Percentiles rank a stretch among this genome's conserved stretches.
phyloP scores from a whole-genome alignment of 768 basidiomycete species.

The Nevesoporus exiguus region DNA sequence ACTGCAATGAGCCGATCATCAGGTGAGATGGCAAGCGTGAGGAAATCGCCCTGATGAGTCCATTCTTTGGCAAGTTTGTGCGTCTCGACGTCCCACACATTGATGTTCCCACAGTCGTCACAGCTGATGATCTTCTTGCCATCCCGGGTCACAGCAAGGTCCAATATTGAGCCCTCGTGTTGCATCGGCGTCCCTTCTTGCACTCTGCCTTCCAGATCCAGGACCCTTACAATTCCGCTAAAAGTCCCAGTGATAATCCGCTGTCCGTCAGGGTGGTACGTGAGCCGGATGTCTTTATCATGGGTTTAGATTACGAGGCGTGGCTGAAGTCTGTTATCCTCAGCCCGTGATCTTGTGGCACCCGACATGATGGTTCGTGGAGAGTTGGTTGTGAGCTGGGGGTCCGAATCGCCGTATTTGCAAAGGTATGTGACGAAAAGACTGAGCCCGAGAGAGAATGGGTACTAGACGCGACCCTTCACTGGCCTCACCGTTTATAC shows the following conservation, averaged over 20 bases:
- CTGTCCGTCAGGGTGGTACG: slow-evolving; percentile 1
- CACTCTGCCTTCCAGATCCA: not conserved
- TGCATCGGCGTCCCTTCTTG: not conserved
- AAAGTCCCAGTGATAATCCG: not conserved
- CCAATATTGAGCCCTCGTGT: not conserved
- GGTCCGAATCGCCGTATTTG: too few relatives aligned
- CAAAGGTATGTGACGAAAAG: too few relatives aligned
- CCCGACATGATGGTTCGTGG: too few relatives aligned
- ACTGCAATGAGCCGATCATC: slow-evolving; percentile 5
- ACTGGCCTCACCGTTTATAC: too few relatives aligned
- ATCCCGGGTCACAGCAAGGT: not conserved
- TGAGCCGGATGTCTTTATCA: not conserved
- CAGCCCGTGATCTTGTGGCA: too few relatives aligned
- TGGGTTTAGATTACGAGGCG: too few relatives aligned
- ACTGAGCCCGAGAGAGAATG: too few relatives aligned
- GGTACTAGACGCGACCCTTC: too few relatives aligned
- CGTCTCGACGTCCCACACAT: slow-evolving; percentile 4
- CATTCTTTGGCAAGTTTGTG: not conserved
- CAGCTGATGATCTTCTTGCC: not conserved
- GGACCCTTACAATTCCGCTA: not conserved
- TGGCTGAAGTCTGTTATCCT: too few relatives aligned
- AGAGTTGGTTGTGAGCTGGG: too few relatives aligned
- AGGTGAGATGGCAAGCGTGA: not conserved
- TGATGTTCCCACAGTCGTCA: not conserved
- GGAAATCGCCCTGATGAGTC: not conserved